Base-by-base conservation (phyloP, 2,329 filamentous ascomycete genomes). In the Penicillium polonicum region DNA sequence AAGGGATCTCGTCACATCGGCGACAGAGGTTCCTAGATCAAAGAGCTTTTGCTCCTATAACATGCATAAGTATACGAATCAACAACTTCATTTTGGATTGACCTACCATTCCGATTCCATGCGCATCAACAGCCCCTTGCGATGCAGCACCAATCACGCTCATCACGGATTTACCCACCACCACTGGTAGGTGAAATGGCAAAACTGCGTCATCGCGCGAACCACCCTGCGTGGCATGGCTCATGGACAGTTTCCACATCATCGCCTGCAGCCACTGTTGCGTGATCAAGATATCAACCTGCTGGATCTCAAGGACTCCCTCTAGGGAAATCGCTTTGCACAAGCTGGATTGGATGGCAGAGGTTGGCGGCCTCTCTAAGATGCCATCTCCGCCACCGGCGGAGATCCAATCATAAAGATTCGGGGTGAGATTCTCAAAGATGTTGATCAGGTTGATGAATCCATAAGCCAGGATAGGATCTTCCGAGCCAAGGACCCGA, bases 91-190 rank as follows among this genome's bases (percentile, higher is more conserved):
- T 36, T 35, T 21, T 25, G 19, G 31, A 13, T n/a, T 23, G 21
- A 79, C 85, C 72, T 77, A 90, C 88, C 74, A 95, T 78, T 52
- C 88, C 88, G 39, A 90, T 85, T 29, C 88, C 88, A 62, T 93
- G 82, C 2, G 92, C 79, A 62, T 93, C 90, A 74, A 91, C 87
- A 35, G 87, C 86, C 57, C 88, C 84, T 51, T 87, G 86, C 0
- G 89, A 89, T 66, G 94, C 91, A 53, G 88, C 85, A 2, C 86
- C 85, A 5, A 89, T 87, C 74, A 92, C 85, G 9, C 82, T 82
- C 62, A 84, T 79, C 15, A 90, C 69, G 53, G 90, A 86, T 51
- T 84, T 81, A 0, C 86, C 81, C 59, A 89, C 82, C 53, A 86
- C 79, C 12, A 87, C 79, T 1, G 87, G 84, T 54, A 87, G 87